These are phyloP conservation scores for Abelmoschus esculentus DNA, from an alignment of 345 rosid species.

Conservation along the genomic window DNA sequence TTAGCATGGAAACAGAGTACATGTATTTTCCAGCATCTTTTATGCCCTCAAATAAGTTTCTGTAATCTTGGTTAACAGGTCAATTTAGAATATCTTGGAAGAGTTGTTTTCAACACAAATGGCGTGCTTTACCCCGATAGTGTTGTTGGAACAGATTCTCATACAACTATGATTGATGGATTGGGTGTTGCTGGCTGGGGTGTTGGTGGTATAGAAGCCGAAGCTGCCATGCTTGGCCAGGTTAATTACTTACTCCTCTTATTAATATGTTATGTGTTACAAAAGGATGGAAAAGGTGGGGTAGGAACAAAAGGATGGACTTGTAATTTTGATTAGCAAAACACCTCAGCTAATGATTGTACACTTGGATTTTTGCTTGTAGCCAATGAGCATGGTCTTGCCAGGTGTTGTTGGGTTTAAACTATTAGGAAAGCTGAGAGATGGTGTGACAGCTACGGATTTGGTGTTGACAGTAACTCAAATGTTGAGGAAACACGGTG, in stretches of 20 bases:
- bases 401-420: slow-evolving; percentile 97
- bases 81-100: slow-evolving; percentile 82
- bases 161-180: slow-evolving; percentile 96
- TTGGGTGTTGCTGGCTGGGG: slow-evolving; percentile 99
- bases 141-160: slow-evolving; percentile 94
- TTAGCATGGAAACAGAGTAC: not conserved
- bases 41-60: not conserved
- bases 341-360: not conserved
- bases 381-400: slow-evolving; percentile 99
- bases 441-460: slow-evolving; percentile 93
- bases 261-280: not conserved
- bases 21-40: not conserved
- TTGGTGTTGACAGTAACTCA: slow-evolving; percentile 90
- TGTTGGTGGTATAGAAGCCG: slow-evolving; percentile 96
- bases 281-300: slow-evolving; percentile 70
- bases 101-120: slow-evolving; percentile 77
- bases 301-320: slow-evolving; percentile 32
- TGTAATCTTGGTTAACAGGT: slow-evolving; percentile 42
- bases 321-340: not conserved
- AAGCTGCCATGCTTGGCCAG: slow-evolving; percentile 98
- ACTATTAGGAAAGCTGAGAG: slow-evolving; percentile 57
- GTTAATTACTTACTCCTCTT: slow-evolving; percentile 27
- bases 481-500: slow-evolving; percentile 91
- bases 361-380: slow-evolving; percentile 17
- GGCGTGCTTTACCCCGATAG: slow-evolving; percentile 88